Evolutionary conservation across 2,329 filamentous ascomycete species (phyloP), one percentile per base, ranked within the genome.

Genomic region (Diaporthe caulivora): DNA sequence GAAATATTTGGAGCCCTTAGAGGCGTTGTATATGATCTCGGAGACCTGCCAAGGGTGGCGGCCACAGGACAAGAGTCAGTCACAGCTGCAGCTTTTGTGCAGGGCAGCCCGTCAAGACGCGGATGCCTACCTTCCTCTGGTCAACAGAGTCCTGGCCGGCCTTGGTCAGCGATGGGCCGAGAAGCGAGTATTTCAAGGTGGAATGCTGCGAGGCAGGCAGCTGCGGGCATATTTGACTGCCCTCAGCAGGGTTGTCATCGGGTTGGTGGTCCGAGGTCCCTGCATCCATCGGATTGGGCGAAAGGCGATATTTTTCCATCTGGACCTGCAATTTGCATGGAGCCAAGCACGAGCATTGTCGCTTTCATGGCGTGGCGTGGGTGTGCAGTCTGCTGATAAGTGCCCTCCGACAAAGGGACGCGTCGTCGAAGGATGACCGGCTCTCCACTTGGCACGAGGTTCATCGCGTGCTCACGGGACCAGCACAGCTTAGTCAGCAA

Each of bases 1-100:
- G 88, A 98, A 99, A 85, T 93, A 99, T 81, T 98, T 98, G 77
- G 95, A 97, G 62, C 97, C 97, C 81, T 97, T 98, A 21, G 95
- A 98, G 15, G 95, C 95, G 82, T 97, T 95, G 84, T 98, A 98
- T 74, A 99, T 99, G 77, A 98, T 92, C 78, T 98, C 95, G 2
- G 95, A 97, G 65, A 99, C 95, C 91, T 93, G 65, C 49, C 77
- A 53, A 75, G 44, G 55, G 58, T 21, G 15, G 49, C 13, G 51
- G 54, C 11, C 13, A 29, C 15, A n/a, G 55, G 24, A 44, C 37
- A 42, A 18, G 13, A n/a, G 62, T 62, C 10, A 51, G 54, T n/a
- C 13, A 70, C 18, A 17, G 40, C 51, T 3, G 67, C 18, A 40
- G 24, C 47, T 51, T 2, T 31, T 40, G 21, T 10, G 29, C 31